Evolutionary conservation across 2,329 filamentous ascomycete genomes (phyloP).

Genomic region (Diplodia corticola): DNA sequence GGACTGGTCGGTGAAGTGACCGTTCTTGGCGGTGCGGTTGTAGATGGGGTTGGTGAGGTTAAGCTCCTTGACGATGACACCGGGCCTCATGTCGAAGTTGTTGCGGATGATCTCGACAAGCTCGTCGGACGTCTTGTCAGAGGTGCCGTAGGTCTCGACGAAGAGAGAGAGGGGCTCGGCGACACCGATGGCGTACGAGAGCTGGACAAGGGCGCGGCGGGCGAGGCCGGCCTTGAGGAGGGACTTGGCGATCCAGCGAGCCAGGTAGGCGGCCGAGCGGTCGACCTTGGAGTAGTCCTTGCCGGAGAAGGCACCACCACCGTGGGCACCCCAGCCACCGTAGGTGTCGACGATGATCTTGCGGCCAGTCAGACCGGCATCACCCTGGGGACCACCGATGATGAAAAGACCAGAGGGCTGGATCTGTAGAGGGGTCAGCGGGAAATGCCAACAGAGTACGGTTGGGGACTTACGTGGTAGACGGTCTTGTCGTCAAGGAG

Average conservation of each 20-base stretch:
- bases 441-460: background rate
- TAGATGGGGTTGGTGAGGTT: constrained; percentile 96
- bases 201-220: constrained; percentile 91
- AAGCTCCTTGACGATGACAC: constrained; percentile 98
- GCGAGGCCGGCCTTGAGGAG: constrained; percentile 85
- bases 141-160: constrained; percentile 97
- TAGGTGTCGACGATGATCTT: constrained; percentile 99
- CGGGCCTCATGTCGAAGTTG: constrained; percentile 97
- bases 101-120: constrained; percentile 89
- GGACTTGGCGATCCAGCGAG: constrained; percentile 98
- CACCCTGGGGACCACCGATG: constrained; percentile 98
- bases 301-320: constrained; percentile 99
- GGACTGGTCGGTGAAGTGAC: constrained; percentile 97
- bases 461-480: constrained; percentile 72
- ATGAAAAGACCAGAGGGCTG: constrained; percentile 98
- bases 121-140: constrained; percentile 82
- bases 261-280: constrained; percentile 95
- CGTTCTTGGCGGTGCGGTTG: constrained; percentile 98
- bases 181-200: constrained; percentile 99
- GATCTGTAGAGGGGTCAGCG: constrained; percentile 54
- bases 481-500: constrained; percentile 91
- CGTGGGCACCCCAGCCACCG: constrained; percentile 99
- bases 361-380: constrained; percentile 95
- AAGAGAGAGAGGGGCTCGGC: constrained; percentile 97
- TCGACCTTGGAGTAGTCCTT: constrained; percentile 99